phyloP scores from a whole-genome alignment of 805 yeast species.

The Blastobotrys mokoenaii region DNA sequence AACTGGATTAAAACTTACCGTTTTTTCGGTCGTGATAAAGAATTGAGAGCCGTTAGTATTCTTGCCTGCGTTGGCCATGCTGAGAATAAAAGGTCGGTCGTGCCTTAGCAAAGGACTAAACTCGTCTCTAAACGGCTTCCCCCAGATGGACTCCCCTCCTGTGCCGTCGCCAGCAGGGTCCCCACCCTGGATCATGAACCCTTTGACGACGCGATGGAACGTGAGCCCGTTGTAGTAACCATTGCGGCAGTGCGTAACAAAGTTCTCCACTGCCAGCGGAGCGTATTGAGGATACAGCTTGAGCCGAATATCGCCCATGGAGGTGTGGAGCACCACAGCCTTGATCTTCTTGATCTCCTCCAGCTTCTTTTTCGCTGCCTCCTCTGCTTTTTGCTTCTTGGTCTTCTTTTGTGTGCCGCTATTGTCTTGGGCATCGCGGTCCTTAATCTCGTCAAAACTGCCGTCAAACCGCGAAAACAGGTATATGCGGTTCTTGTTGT shows the following conservation, averaged over 20 bases:
- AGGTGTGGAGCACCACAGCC: conserved; percentile 29
- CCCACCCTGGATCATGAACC: conserved; percentile 56
- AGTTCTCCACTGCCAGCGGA: conserved; percentile 38
- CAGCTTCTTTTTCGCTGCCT: conserved; percentile 25
- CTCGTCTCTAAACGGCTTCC: conserved; percentile 38
- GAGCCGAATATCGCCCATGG: conserved; percentile 36
- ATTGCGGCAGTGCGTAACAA: conserved; percentile 28
- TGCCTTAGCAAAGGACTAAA: conserved; percentile 37
- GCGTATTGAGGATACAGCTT: conserved; percentile 30
- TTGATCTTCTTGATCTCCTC: conserved; percentile 10
- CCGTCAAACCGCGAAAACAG: conserved; percentile 22
- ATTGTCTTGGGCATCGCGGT: conserved; percentile 19
- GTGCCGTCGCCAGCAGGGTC: conserved; percentile 42
- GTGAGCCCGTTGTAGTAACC: conserved; percentile 35
- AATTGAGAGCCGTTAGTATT: conserved; percentile 54
- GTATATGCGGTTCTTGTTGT: conserved; percentile 21
- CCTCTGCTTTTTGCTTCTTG: conserved; percentile 27
- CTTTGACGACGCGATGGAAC: conserved; percentile 37
- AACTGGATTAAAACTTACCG: conserved; percentile 16
- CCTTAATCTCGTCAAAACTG: conserved; percentile 14
- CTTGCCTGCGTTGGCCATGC: conserved; percentile 58
- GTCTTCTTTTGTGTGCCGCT: background rate
- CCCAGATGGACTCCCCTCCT: conserved; percentile 34
- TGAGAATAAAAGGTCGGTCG: conserved; percentile 45
- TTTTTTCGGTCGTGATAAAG: conserved; percentile 48